Percentiles rank a stretch among this genome's conserved stretches.
These are phyloP conservation scores for Diplodia seriata DNA, from an alignment of 2,329 filamentous ascomycete genomes.

Conservation along the genomic window DNA sequence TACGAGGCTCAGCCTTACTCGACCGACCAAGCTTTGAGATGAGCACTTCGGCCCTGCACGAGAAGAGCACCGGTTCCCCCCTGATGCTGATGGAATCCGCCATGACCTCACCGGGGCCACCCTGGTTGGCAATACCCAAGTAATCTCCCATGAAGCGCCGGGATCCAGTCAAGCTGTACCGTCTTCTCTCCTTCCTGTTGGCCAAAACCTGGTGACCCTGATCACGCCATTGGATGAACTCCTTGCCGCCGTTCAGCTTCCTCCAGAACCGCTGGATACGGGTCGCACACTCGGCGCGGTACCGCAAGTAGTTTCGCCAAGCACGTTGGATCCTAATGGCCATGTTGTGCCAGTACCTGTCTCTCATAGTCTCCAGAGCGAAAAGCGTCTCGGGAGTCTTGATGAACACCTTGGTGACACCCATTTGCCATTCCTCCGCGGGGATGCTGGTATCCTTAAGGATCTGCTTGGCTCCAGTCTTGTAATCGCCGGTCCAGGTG, in stretches of 20 bases:
- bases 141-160: conserved; percentile 95
- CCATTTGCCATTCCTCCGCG: conserved; percentile 94
- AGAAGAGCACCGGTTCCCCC: conserved; percentile 83
- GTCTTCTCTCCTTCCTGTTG: conserved; percentile 86
- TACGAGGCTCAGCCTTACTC: conserved; percentile 88
- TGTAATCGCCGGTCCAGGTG: conserved; percentile 88
- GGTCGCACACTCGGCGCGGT: conserved; percentile 88
- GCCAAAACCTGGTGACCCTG: conserved; percentile 82
- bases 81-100: conserved; percentile 75
- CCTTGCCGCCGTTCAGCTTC: conserved; percentile 87
- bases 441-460: conserved; percentile 96
- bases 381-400: conserved; percentile 98
- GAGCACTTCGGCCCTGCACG: conserved; percentile 86
- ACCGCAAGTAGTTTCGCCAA: conserved; percentile 94
- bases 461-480: conserved; percentile 89
- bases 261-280: conserved; percentile 96
- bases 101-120: conserved; percentile 81
- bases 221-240: conserved; percentile 87
- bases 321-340: conserved; percentile 95
- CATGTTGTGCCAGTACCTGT: conserved; percentile 99
- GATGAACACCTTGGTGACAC: conserved; percentile 96
- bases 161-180: conserved; percentile 90
- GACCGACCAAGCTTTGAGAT: conserved; percentile 96
- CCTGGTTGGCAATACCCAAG: conserved; percentile 81
- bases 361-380: conserved; percentile 95